Conservation (phyloP, 2,329 filamentous ascomycete genomes). For the Alternaria solani region DNA sequence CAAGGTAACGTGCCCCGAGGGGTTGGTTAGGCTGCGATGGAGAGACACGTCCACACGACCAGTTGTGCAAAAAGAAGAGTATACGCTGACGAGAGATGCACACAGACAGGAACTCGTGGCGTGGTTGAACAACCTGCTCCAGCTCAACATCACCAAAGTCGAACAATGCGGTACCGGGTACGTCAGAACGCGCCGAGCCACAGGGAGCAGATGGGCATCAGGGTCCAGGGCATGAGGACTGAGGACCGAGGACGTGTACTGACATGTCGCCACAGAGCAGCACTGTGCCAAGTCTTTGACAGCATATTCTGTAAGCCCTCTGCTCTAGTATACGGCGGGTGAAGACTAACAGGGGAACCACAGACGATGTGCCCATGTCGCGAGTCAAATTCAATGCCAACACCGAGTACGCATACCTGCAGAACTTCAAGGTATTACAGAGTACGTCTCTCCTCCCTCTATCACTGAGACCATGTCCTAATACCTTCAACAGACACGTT, state of each 20-base stretch:
- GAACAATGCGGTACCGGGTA: constrained; percentile 99
- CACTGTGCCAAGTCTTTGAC: constrained; percentile 96
- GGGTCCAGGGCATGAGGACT: constrained; percentile 5
- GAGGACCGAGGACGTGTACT: constrained; percentile 20
- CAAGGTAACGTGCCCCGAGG: constrained; percentile 58
- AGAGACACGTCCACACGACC: background rate
- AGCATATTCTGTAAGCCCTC: constrained; percentile 80
- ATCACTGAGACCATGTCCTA: too few species aligned
- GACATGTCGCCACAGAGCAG: constrained; percentile 68
- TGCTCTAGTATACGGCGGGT: background rate
- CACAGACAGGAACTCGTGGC: constrained; percentile 94
- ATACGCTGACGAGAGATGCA: constrained; percentile 27
- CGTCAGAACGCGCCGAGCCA: constrained; percentile 38
- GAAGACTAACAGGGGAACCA: constrained; percentile 11
- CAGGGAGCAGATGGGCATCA: constrained; percentile 14
- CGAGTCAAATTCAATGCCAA: constrained; percentile 99
- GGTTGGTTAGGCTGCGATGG: background rate
- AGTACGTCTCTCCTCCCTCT: constrained; percentile 65
- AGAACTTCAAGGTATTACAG: constrained; percentile 98
- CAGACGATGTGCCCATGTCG: constrained; percentile 89
- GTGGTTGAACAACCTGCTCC: constrained; percentile 97
- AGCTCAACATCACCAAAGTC: constrained; percentile 97
- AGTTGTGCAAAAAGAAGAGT: constrained; percentile 1
- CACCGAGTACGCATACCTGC: constrained; percentile 94
- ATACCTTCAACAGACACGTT: constrained; percentile 72